Base-by-base conservation (phyloP, 2,329 filamentous ascomycete genomes). In the Fusarium sambucinum region DNA sequence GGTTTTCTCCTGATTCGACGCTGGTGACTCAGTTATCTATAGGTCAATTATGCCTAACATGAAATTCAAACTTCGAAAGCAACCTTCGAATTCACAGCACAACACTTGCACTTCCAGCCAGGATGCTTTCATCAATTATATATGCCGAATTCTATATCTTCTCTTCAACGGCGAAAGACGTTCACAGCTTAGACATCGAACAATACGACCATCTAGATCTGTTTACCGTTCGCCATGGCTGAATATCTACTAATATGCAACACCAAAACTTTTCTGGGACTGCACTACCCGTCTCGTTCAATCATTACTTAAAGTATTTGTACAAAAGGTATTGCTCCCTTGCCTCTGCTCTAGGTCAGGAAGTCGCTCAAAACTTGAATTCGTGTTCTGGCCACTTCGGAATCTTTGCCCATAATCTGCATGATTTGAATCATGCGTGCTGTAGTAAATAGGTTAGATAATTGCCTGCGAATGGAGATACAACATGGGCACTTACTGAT, bases 391-490 rank as follows among this genome's bases (percentile, higher is more conserved):
- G 88, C 87, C 17, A 89, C 86, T 25, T 88, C 84, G 14, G 85
- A 87, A 2, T 86, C 86, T 47, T 87, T 83, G 25, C 83, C 83
- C 82, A 89, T 89, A 17, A 81, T 72, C 57, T 85, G 81, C 86
- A 90, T 85, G 50, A 90, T 90, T 55, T 89, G 82, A 29, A 90
- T 85, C 87, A 90, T 90, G 63, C 84, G 82, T 41, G 81, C 86
- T 89, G 59, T 64, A 38, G 59, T 64, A 38, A 23, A 50, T 44
- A 30, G 48, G 59, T 63, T 60, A 72, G 61, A 27, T 17, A 19
- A 27, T 47, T 46, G 44, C 17, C 37, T 47, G 11, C 5, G 48
- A 46, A 23, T 38, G 19, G 23, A 32, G 41, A 37, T 25, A 8
- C 14, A 10, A 4, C 6, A 51, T 41, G 10, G 44, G 23, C 33